Base-by-base conservation (phyloP, 257 asterid genomes). In the Nicotiana knightiana region DNA sequence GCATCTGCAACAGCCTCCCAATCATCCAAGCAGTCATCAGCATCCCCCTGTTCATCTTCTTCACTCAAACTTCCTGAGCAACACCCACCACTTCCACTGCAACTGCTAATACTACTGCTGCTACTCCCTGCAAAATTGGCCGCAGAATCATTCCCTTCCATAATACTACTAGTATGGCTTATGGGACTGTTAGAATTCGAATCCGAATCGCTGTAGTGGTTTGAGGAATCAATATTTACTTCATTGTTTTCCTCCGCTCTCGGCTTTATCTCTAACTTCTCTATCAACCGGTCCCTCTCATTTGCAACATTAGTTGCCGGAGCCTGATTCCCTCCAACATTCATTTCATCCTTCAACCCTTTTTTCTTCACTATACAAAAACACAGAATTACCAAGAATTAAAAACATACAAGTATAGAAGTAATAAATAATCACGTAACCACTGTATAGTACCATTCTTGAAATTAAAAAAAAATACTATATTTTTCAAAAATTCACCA, bases 1-100 rank as follows among this genome's bases (percentile, higher is more conserved):
- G 99, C 99, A 90, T 96, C 99, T 43, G 99, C 98, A 85, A 93
- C 84, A 73, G 97, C 92, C 83, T 96, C 99, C 99, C 99, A 96
- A 85, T 96, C 99, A 78, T 94, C 99, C 86, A 93, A 88, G 87
- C 97, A 91, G 4, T 85, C 95, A 84, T 90, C 97, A 53, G 4
- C 89, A 61, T 90, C 92, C 80, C 83, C 91, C 80, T 58, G 90
- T 55, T 88, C 91, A 75, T 92, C 96, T 62, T 90, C 96, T 51
- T 89, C 97, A 62, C 91, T 91, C 85, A 87, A 77, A 87, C 86
- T 82, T 24, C 93, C 90, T 0, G 94, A 90, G 79, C 85, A 92
- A 87, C 88, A 89, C 35, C 90, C 88, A 26, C 90, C 93, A 76
- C 92, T 90, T 79, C 92, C 81, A 54, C 92, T 85, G 71, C 97